A percentile compares a stretch with the other conserved stretches of the same genome.
Evolutionary conservation across 352 stramenopile species (phyloP).

Genomic region (Blastocystis sp.): DNA sequence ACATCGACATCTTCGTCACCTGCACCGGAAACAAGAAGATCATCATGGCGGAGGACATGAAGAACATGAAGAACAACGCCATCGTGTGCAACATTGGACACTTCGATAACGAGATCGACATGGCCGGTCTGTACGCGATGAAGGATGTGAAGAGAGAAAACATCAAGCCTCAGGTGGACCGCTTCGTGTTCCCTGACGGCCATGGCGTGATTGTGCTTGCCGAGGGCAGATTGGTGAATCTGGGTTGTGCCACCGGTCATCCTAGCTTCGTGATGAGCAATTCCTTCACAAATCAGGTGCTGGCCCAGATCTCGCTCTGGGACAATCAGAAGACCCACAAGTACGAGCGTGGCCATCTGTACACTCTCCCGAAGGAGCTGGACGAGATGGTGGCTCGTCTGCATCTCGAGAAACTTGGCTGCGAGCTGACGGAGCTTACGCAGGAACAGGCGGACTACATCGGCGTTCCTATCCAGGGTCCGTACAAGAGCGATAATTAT

Average conservation of each 20-base stretch:
- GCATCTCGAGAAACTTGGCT: conserved; percentile 86
- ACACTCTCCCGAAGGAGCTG: conserved; percentile 92
- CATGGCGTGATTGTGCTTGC: conserved; percentile 92
- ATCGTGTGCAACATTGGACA: conserved; percentile 99
- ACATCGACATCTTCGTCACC: conserved; percentile 95
- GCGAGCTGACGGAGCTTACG: conserved; percentile 85
- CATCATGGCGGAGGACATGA: conserved; percentile 88
- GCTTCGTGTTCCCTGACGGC: conserved; percentile 88
- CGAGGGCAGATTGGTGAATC: conserved; percentile 92
- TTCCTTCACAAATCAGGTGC: conserved; percentile 97
- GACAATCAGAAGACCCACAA: conserved; percentile 83
- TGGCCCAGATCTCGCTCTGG: conserved; percentile 96
- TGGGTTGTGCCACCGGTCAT: conserved; percentile 94
- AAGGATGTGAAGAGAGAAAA: conserved; percentile 83
- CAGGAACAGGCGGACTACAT: conserved; percentile 96
- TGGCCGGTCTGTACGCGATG: conserved; percentile 80
- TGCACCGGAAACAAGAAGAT: conserved; percentile 98
- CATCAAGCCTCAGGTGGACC: conserved; percentile 98
- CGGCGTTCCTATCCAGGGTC: conserved; percentile 81
- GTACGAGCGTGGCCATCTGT: conserved; percentile 90
- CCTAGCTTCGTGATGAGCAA: conserved; percentile 98
- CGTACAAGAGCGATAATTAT: conserved; percentile 95
- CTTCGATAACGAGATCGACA: conserved; percentile 99
- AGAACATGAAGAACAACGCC: conserved; percentile 99
- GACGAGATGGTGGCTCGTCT: conserved; percentile 96